Percentiles rank a stretch among this genome's conserved stretches.
These are phyloP conservation scores for Diutina sp. DNA, from an alignment of 1,139 yeast genomes.

Conservation along the genomic window DNA sequence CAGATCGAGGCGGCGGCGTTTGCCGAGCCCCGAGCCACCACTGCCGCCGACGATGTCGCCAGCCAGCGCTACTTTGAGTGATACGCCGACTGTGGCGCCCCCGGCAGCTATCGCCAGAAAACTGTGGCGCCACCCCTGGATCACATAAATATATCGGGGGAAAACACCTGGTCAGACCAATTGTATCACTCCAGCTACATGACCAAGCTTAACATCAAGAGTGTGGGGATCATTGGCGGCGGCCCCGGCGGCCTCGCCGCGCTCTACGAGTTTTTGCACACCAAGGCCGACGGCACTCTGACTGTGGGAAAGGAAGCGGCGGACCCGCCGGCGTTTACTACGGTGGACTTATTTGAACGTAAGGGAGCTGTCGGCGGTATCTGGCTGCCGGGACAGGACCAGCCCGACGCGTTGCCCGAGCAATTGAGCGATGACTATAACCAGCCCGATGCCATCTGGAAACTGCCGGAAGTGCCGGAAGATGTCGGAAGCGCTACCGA, in stretches of 20 bases:
- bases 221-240: constrained; percentile 22
- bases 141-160: neutral
- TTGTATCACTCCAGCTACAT: neutral
- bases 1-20: neutral
- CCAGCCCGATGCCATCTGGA: neutral
- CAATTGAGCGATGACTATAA: neutral
- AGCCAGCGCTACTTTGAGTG: neutral
- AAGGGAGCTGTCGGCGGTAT: constrained; percentile 21
- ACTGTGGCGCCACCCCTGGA: neutral
- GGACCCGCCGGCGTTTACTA: constrained; percentile 12
- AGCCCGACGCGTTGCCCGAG: constrained; percentile 10
- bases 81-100: neutral
- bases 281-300: constrained; percentile 17
- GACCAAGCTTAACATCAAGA: constrained; percentile 8
- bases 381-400: constrained; percentile 16
- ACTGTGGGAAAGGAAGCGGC: constrained; percentile 12
- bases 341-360: constrained; percentile 22
- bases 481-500: neutral
- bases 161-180: no score
- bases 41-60: neutral
- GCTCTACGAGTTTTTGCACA: constrained; percentile 22
- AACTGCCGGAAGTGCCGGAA: neutral
- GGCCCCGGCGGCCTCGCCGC: constrained; percentile 28
- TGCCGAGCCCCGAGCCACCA: neutral
- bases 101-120: neutral